phyloP scores from a whole-genome alignment of 768 basidiomycete species.

The Rossbeevera mucosa region DNA sequence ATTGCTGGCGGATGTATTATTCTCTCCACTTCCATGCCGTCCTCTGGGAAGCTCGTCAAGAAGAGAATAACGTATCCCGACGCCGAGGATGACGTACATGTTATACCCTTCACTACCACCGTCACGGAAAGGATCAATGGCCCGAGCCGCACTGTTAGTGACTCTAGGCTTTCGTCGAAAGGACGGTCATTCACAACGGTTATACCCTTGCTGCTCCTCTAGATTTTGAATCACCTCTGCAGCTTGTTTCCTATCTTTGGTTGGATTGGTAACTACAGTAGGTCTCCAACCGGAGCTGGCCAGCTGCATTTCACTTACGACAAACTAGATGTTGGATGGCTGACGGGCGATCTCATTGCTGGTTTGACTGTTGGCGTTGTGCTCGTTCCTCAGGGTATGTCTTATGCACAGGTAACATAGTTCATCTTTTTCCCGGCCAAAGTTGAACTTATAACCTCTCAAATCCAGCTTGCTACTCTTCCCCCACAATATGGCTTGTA shows the following conservation, averaged over 20 bases:
- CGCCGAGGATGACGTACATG: neutral
- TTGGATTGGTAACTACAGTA: neutral
- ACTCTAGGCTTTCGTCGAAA: neutral
- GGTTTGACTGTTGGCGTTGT: neutral
- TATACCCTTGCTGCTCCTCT: neutral
- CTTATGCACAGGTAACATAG: neutral
- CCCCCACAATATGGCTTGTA: neutral
- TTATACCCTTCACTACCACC: neutral
- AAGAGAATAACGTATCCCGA: neutral
- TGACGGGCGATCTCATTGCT: neutral
- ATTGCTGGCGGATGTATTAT: neutral
- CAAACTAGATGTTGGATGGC: neutral
- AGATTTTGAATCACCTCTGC: neutral
- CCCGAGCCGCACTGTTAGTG: neutral
- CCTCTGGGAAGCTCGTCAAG: neutral
- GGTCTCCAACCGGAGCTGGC: neutral
- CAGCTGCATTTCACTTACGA: neutral
- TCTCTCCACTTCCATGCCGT: neutral
- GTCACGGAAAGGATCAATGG: neutral
- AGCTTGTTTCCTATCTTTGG: neutral
- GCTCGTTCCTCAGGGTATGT: neutral
- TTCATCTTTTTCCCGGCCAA: neutral
- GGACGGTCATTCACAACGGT: neutral
- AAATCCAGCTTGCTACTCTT: neutral
- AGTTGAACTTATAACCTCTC: neutral